Evolutionary conservation across 1,139 yeast genomes (phyloP), one percentile per base, ranked within the genome.

Genomic region (Blastobotrys capitulatus): DNA sequence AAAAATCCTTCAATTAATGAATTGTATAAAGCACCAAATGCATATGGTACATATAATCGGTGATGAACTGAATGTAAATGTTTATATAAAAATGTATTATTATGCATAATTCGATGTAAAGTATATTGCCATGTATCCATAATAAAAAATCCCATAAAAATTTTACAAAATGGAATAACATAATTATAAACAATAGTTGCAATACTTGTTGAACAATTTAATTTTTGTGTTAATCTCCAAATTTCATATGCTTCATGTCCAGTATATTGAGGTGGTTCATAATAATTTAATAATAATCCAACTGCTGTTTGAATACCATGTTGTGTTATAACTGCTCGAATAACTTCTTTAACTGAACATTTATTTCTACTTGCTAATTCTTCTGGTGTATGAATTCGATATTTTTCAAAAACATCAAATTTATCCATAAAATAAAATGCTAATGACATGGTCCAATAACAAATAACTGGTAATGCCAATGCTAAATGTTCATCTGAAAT

Each of bases 41-140:
- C 97, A 68, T 88, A 92, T 10, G 98, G 98, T 29, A 92, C 97
- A 62, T 92, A 90, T 47, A 92, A 75, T 48, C 94, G 74, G 68
- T 92, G 98, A 68, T 92, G 98, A 58, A 95, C 83, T 3, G 97
- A 87, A 68, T 92, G 98, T 73, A 88, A 86, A 52, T 81, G 74
- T 54, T 78, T 77, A 75, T 92, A 92, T 47, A 90, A 71, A 52
- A 75, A 71, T 64, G 82, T 82, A 75, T 86, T 87, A 64, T 76
- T 65, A 65, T 92, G 98, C 97, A 92, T 90, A 57, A 77, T 65
- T 56, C 96, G 78, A 66, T 92, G 98, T 55, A 89, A 74, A 75
- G 82, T 80, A 68, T 86, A 61, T 70, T 92, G 98, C 98, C 98
- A 92, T 6, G 95, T 76, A 67, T 92, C 98, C 60, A 92, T 78